Evolutionary conservation across 2,329 filamentous ascomycete genomes (phyloP), one percentile per base, ranked within the genome.

Genomic region (Arthrobotrys conoides): DNA sequence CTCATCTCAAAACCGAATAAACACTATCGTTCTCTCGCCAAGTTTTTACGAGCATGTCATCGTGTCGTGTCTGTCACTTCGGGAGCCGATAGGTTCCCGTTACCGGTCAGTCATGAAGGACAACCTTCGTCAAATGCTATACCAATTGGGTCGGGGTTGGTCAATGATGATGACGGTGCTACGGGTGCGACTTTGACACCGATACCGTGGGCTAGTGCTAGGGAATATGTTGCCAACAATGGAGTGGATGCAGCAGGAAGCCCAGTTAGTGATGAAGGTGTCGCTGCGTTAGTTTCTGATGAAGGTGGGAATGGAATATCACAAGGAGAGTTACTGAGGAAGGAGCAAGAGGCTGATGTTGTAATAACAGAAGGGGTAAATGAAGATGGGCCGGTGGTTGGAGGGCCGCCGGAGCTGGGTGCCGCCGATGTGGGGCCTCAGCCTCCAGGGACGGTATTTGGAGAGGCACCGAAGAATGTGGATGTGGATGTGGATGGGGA

Each of bases 111-210:
- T 6, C 87, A 88, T 1, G 89, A 90, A 85, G 88, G 80, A 16
- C 88, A 12, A 85, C 86, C 66, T 94, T 92, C 27, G 84, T 87
- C 6, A 86, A 87, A 84, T 84, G 80, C 82, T 81, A 83, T 71
- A 79, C 85, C 84, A 81, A 84, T 81, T 16, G 81, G 83, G 6
- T 84, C 88, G 10, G 84, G 86, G 2, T 88, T 88, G 86, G 85
- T 85, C 0, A 86, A 95, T 5, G 94, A 93, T 61, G 95, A 98
- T 82, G 95, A 97, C 83, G 65, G 49, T 2, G 92, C 91, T 12
- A 95, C 95, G 22, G 96, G 96, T 5, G 96, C 96, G 0, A 87
- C 97, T 18, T 87, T 99, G 63, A 98, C 95, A 0, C 96, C 95
- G 0, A 98, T 99, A 72, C 93, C 94, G 0, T 99, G 96, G 96